Evolutionary conservation across 345 rosid genomes (phyloP).

Genomic region (Eucalyptus viminalis): DNA sequence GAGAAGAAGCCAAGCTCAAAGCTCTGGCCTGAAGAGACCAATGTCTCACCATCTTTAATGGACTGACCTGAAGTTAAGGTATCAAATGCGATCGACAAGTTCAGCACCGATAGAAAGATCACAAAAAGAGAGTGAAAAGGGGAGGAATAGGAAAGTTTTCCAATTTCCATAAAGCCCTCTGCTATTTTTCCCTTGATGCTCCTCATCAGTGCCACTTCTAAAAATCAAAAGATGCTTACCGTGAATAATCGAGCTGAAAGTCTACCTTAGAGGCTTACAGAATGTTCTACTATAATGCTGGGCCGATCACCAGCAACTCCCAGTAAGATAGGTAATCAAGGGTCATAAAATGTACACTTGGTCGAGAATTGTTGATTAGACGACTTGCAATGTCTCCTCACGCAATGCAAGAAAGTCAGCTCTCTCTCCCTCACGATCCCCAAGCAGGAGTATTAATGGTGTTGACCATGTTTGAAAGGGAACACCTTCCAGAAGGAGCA

Average conservation of each 20-base stretch:
- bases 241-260: not conserved
- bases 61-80: not conserved
- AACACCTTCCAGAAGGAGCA: not conserved
- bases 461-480: not conserved
- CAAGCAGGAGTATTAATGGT: not conserved
- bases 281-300: too few species aligned
- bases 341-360: not conserved
- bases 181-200: not conserved
- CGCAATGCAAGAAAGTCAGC: not conserved
- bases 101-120: not conserved
- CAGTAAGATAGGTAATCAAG: not conserved
- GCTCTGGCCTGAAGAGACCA: not conserved
- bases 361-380: not conserved
- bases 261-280: not conserved
- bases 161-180: not conserved
- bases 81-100: not conserved
- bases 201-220: not conserved
- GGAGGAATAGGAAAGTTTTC: not conserved
- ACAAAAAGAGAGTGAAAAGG: not conserved
- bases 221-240: not conserved
- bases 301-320: not conserved
- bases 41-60: not conserved
- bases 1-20: conserved; percentile 6
- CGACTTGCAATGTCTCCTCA: not conserved
- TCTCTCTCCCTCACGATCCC: not conserved